Base-by-base conservation (phyloP, 345 rosid species). In the Lepidium africanum region DNA sequence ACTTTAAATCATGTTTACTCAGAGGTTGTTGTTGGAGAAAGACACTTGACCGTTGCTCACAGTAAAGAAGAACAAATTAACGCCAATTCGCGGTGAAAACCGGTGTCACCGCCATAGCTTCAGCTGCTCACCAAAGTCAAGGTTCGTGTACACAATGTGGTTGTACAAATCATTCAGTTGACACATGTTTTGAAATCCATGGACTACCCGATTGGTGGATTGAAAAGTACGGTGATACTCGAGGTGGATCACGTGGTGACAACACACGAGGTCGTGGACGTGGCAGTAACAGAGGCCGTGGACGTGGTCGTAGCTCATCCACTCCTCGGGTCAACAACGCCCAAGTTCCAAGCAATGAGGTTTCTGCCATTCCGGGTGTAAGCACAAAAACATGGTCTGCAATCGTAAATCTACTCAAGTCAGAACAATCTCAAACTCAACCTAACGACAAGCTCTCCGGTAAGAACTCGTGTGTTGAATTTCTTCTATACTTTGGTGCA, bases 41-140 rank as follows among this genome's bases (percentile, higher is more conserved):
- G 32, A 4, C 32, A 27, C 3, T 1, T 27, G 5, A 27, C 32
- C 5, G 32, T 27, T 4, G 32, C 32, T 4, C 1, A 6, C 5
- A 27, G 32, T 3, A 27, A 5, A 27, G 32, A 27, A 52, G 7
- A 7, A 52, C 16, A 9, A 0, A 0, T n/a, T 0, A 3, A 41
- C 0, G 16, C 3, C 0, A 9, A n/a, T n/a, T n/a, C 0, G 16
- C 17, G 0, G 16, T 41, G 0, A 6, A 41, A n/a, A 2, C 45
- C 0, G 15, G 16, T 41, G 16, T 5, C 3, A 41, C 5, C 7
- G 17, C 16, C 0, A 41, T 41, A 1, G 17, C 46, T 0, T 6
- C 9, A 1, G 46, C 0, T 5, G 2, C 17, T 0, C 46, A 17
- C 1, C 9, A 3, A 1, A n/a, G 0, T 41, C 46, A 41, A n/a